Evolutionary conservation across 169 alveolate genomes (phyloP).

Genomic region (Sarcocystis neurona): DNA sequence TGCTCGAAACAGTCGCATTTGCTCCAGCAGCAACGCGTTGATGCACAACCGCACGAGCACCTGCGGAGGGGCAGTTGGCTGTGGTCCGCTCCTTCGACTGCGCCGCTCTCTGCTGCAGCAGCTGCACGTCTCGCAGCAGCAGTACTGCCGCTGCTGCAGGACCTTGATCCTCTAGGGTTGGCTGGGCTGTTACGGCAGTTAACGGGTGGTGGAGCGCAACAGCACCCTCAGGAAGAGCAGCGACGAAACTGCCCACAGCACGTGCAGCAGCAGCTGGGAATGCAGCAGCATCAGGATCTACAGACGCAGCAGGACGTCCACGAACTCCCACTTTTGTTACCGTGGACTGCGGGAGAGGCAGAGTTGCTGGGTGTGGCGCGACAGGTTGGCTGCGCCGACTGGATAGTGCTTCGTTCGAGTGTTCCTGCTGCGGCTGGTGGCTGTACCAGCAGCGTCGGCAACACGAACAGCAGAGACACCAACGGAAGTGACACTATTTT

Average conservation of each 20-base stretch:
- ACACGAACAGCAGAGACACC: too few species aligned
- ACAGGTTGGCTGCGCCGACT: neutral
- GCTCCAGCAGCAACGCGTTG: too few species aligned
- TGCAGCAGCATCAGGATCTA: neutral
- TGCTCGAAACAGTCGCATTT: too few species aligned
- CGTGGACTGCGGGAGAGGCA: conserved; percentile 31
- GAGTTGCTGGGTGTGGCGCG: neutral
- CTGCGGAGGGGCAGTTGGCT: too few species aligned
- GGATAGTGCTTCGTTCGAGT: too few species aligned
- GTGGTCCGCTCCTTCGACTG: too few species aligned
- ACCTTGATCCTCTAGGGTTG: conserved; percentile 4
- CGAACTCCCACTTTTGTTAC: neutral
- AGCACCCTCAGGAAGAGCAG: neutral
- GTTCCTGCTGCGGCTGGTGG: too few species aligned
- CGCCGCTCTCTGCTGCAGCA: neutral
- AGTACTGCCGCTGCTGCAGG: neutral
- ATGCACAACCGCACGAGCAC: too few species aligned
- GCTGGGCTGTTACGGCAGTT: neutral
- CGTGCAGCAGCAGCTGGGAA: neutral
- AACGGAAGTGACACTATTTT: too few species aligned
- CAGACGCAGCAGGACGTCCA: neutral
- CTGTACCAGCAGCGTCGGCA: too few species aligned
- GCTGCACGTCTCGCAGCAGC: neutral
- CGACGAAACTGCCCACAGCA: neutral
- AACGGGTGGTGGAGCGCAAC: neutral